A percentile compares a stretch with the other conserved stretches of the same genome.
Conservation (phyloP, 2,329 filamentous ascomycete species). For the Rhynchosporium secalis region DNA sequence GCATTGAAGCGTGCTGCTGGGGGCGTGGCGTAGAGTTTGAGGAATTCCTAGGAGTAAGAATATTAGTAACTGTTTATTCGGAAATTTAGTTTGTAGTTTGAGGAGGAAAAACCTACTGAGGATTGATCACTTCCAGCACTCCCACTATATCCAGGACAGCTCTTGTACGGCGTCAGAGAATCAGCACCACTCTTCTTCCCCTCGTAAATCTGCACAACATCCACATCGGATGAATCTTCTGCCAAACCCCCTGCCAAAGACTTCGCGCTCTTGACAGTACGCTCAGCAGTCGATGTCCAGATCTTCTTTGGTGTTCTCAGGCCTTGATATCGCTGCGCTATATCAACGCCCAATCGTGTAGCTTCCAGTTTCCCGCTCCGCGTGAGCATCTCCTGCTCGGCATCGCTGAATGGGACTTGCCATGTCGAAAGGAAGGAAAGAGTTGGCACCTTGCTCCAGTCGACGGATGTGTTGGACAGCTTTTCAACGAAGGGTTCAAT, state of each 20-base stretch:
- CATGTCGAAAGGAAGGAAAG: conserved; percentile 36
- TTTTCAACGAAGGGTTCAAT: conserved; percentile 53
- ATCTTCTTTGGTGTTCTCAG: conserved; percentile 49
- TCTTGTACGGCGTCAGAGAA: conserved; percentile 54
- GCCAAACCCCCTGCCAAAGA: conserved; percentile 50
- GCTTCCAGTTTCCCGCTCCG: conserved; percentile 34
- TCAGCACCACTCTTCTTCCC: conserved; percentile 50
- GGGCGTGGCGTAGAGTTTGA: conserved; percentile 49
- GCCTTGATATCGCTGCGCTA: conserved; percentile 36
- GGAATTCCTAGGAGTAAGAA: conserved; percentile 37
- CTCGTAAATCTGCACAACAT: conserved; percentile 48
- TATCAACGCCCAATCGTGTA: conserved; percentile 34
- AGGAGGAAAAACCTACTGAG: conserved; percentile 30
- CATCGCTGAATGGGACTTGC: conserved; percentile 33
- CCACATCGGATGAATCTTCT: conserved; percentile 45
- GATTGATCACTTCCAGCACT: conserved; percentile 50
- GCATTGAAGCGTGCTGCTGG: conserved; percentile 50
- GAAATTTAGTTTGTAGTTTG: not conserved
- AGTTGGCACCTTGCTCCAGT: conserved; percentile 45
- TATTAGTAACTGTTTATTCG: not conserved
- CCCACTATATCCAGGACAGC: conserved; percentile 53
- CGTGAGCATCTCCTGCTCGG: conserved; percentile 35
- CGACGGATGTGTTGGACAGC: conserved; percentile 48
- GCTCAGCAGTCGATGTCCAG: conserved; percentile 53
- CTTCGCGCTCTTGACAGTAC: conserved; percentile 50